Evolutionary conservation across 2,329 filamentous ascomycete genomes (phyloP).

Genomic region (Verticillium longisporum): DNA sequence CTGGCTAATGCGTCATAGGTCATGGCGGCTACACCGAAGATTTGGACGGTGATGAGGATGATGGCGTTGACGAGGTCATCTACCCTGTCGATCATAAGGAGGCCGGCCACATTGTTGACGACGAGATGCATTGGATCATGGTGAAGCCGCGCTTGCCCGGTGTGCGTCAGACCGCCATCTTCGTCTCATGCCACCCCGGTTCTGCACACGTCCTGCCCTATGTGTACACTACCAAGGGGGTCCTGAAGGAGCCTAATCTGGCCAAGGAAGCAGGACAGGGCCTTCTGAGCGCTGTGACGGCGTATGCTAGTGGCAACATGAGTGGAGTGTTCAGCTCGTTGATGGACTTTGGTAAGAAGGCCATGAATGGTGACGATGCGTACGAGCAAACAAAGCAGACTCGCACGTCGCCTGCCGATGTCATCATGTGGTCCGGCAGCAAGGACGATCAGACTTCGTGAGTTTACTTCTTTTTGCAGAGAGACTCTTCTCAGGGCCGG

Average conservation of each 20-base stretch:
- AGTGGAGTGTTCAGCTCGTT: constrained; percentile 75
- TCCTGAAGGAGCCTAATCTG: constrained; percentile 62
- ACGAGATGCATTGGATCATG: constrained; percentile 75
- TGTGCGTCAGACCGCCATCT: constrained; percentile 55
- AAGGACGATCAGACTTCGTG: constrained; percentile 94
- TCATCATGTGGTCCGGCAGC: constrained; percentile 95
- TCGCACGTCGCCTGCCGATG: constrained; percentile 91
- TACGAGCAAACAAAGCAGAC: constrained; percentile 76
- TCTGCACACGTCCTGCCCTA: constrained; percentile 61
- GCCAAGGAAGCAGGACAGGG: constrained; percentile 62
- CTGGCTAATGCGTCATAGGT: constrained; percentile 32
- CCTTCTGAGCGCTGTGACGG: constrained; percentile 51
- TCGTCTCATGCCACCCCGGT: constrained; percentile 61
- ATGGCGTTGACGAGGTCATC: constrained; percentile 78
- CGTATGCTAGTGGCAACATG: constrained; percentile 65
- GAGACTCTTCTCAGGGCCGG: constrained; percentile 9
- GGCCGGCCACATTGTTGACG: constrained; percentile 75
- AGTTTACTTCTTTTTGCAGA: constrained; percentile 33
- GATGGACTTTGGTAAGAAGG: constrained; percentile 83
- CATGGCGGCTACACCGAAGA: constrained; percentile 80
- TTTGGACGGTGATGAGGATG: constrained; percentile 71
- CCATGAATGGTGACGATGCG: constrained; percentile 71
- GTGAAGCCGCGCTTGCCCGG: constrained; percentile 48
- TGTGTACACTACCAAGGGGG: constrained; percentile 62
- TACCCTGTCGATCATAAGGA: constrained; percentile 77